Conservation (phyloP, 306 rosid species). For the Senna tora region DNA sequence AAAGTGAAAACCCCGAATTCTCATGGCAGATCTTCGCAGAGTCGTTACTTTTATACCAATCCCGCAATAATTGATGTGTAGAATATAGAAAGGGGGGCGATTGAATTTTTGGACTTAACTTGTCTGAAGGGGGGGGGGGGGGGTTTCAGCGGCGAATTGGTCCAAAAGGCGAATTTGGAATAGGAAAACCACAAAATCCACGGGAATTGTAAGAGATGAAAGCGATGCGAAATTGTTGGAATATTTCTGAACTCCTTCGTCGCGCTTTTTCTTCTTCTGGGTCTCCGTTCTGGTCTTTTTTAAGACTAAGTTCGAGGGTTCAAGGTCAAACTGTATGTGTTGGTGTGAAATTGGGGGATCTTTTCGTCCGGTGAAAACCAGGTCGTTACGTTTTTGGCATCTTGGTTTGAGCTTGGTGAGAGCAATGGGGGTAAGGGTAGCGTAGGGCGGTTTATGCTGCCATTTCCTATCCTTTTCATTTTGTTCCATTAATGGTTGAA, state of each 20-base stretch:
- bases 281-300: not conserved
- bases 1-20: slow-evolving; percentile 25
- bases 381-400: not conserved
- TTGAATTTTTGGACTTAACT: slow-evolving; percentile 27
- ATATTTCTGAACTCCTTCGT: slow-evolving; percentile 1
- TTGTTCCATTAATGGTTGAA: not conserved
- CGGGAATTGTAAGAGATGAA: slow-evolving; percentile 25
- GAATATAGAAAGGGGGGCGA: not conserved
- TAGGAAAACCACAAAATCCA: slow-evolving; percentile 10
- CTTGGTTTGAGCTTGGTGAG: not conserved
- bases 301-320: not conserved
- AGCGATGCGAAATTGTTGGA: slow-evolving; percentile 34
- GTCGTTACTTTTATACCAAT: slow-evolving; percentile 29
- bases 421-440: not conserved
- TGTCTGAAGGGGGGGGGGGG: slow-evolving; percentile 41
- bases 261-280: slow-evolving; percentile 8
- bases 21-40: slow-evolving; percentile 37
- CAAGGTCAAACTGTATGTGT: not conserved
- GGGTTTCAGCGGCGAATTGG: slow-evolving; percentile 34
- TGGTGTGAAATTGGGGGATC: not conserved
- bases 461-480: not conserved
- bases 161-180: slow-evolving; percentile 33
- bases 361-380: not conserved
- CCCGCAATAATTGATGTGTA: not conserved
- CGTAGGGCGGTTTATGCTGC: not conserved